A percentile compares a stretch with the other conserved stretches of the same genome.
Evolutionary conservation across 106 monocot species (phyloP).

Genomic region (Triglochin maritima): DNA sequence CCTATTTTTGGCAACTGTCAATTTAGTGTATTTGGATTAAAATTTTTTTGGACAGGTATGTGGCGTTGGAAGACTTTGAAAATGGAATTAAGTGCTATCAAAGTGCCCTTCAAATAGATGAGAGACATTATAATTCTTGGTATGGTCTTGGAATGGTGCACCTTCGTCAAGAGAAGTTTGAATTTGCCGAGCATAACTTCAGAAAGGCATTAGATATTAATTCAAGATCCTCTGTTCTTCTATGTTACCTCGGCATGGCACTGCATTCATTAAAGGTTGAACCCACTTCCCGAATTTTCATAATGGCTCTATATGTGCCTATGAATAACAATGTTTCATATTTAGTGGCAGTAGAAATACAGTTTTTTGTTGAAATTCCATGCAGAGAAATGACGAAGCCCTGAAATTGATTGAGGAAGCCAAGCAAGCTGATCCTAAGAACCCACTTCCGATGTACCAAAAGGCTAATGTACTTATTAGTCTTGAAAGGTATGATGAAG

Average conservation of each 20-base stretch:
- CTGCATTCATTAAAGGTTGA: conserved; percentile 74
- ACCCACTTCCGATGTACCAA: conserved; percentile 83
- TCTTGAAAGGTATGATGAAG: conserved; percentile 73
- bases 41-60: conserved; percentile 40
- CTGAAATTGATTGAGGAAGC: conserved; percentile 71
- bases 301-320: too few species aligned
- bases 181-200: conserved; percentile 96
- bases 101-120: conserved; percentile 78
- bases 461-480: conserved; percentile 67
- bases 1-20: not conserved
- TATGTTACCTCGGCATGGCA: conserved; percentile 96
- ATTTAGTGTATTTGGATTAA: not conserved
- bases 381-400: conserved; percentile 76
- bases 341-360: too few species aligned
- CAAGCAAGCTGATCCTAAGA: conserved; percentile 70
- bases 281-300: not conserved
- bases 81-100: conserved; percentile 90
- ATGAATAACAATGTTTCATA: too few species aligned
- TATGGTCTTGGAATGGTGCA: conserved; percentile 89
- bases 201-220: conserved; percentile 65
- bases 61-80: conserved; percentile 87
- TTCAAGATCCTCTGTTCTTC: conserved; percentile 72
- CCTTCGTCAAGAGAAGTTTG: conserved; percentile 95
- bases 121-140: conserved; percentile 96
- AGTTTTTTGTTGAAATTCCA: not conserved